Base-by-base conservation (phyloP, 1,284 basidiomycete genomes). In the Peniophora sp. region DNA sequence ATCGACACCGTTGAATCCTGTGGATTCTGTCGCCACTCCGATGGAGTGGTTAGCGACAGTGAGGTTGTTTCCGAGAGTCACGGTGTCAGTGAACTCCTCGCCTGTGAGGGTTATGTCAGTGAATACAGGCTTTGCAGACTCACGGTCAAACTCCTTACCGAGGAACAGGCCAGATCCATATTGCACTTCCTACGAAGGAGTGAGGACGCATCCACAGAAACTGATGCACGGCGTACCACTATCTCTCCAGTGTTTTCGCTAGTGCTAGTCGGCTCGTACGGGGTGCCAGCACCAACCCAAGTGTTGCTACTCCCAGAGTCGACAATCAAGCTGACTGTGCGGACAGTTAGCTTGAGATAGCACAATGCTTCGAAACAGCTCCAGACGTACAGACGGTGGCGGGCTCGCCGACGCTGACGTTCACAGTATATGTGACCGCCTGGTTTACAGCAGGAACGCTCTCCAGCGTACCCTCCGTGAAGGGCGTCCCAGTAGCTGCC, bases 241-340 rank as follows among this genome's bases (percentile, higher is more conserved):
- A 54, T 24, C 51, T 66, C 53, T 1, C 50, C 48, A 3, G 66
- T 68, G 50, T 64, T 55, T 10, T 51, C 52, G 49, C 75, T 79
- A 27, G 79, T 75, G 51, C 68, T 70, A 1, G 81, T 83, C 53
- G 54, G 52, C n/a, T 62, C 62, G 57, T 78, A 86, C 2, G 64
- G 9, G 23, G 56, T 67, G n/a, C 45, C 58, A 24, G 83, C 78
- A 27, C 83, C 82, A 43, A 85, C 67, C 83, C 84, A 86, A 12
- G 81, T 85, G 68, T 83, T 83, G 34, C 81, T 81, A 48, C 64
- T 66, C 11, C 66, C 67, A 52, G 56, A 56, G 23, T 57, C 56
- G 17, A 57, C 44, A 27, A 68, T 46, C 24, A 68, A 57, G n/a
- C 53, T 52, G 53, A 64, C 66, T 68, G 45, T 3, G 41, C 3